phyloP scores from a whole-genome alignment of 106 monocot species.

The Platanthera zijinensis region DNA sequence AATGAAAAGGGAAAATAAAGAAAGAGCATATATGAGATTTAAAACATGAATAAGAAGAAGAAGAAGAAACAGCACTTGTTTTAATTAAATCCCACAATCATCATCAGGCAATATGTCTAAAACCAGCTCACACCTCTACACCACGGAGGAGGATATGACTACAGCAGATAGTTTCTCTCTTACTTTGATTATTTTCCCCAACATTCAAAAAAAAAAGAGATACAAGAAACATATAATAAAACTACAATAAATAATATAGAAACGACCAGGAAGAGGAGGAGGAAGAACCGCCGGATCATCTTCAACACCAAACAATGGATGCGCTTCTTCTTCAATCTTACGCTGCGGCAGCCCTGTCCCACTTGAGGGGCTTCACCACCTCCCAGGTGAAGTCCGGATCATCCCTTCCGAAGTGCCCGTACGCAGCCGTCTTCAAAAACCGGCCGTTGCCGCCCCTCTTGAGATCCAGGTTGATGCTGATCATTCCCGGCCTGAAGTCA shows the following conservation, averaged over 20 bases:
- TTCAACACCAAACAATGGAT: not conserved
- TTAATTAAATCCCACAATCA: not conserved
- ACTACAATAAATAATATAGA: constrained; percentile 1
- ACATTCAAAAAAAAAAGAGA: not conserved
- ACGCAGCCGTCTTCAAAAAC: constrained; percentile 21
- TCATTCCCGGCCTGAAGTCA: constrained; percentile 26
- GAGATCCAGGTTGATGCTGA: constrained; percentile 23
- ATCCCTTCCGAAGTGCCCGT: constrained; percentile 24
- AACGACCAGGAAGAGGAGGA: not conserved
- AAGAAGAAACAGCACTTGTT: constrained; percentile 2
- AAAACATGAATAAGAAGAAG: not conserved
- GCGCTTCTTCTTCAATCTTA: not conserved
- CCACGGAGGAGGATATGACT: too few relatives aligned
- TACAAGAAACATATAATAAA: not conserved
- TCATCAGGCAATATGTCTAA: not conserved
- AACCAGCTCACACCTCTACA: not conserved
- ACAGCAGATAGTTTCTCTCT: not conserved
- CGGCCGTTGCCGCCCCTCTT: constrained; percentile 24
- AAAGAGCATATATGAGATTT: too few relatives aligned
- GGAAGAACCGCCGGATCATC: not conserved
- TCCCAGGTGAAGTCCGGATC: constrained; percentile 27
- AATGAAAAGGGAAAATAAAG: too few relatives aligned
- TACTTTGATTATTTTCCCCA: not conserved
- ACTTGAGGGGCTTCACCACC: constrained; percentile 23
- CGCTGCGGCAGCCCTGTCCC: constrained; percentile 15